Evolutionary conservation across 257 asterid genomes (phyloP).

Genomic region (Solanum dulcamara): DNA sequence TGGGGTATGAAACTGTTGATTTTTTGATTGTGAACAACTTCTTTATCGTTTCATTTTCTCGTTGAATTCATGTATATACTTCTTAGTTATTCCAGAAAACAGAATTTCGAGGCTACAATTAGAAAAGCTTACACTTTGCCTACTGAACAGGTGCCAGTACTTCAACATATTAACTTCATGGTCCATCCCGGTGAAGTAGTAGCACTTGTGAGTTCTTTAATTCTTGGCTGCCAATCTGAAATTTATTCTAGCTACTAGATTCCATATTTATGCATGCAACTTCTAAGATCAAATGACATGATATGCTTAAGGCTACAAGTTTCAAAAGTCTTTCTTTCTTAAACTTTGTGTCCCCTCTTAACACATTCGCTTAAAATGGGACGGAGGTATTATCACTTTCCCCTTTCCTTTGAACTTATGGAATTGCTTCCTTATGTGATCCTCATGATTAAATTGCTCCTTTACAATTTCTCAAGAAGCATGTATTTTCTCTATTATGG

Average conservation of each 20-base stretch:
- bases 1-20: not conserved
- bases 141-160: slow-evolving; percentile 57
- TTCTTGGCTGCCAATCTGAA: not conserved
- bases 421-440: not conserved
- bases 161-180: slow-evolving; percentile 48
- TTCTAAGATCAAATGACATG: not conserved
- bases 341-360: not conserved
- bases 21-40: not conserved
- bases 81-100: not conserved
- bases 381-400: not conserved
- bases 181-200: slow-evolving; percentile 85
- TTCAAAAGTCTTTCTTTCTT: not conserved
- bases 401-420: not conserved
- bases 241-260: not conserved
- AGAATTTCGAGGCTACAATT: not conserved
- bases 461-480: not conserved
- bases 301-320: not conserved
- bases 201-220: slow-evolving; percentile 62
- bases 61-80: not conserved
- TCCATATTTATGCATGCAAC: not conserved
- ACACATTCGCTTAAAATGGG: not conserved
- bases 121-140: slow-evolving; percentile 1
- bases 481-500: not conserved
- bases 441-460: not conserved
- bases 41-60: not conserved